Evolutionary conservation across 768 basidiomycete species (phyloP).

Genomic region (Fomitopsis serialis): DNA sequence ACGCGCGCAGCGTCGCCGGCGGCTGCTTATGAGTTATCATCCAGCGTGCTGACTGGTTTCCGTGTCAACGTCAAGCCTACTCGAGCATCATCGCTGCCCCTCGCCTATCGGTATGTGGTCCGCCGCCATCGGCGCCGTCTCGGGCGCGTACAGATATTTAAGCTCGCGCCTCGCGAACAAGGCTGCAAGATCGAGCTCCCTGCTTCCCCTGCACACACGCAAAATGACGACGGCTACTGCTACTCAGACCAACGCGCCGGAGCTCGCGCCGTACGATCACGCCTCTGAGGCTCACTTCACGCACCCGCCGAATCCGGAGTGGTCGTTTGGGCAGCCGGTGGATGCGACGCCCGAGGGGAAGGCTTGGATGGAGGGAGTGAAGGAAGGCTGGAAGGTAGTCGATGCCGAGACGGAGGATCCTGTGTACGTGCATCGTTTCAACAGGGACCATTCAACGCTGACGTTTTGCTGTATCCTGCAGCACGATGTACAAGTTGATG

Average conservation of each 20-base stretch:
- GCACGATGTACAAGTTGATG: constrained; percentile 28
- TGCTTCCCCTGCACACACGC: background rate
- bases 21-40: background rate
- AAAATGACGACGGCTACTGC: background rate
- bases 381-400: constrained; percentile 29
- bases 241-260: background rate
- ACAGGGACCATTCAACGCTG: too few relatives aligned
- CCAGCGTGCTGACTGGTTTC: background rate
- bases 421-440: constrained; percentile 13
- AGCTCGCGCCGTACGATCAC: constrained; percentile 22
- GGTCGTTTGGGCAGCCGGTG: constrained; percentile 25
- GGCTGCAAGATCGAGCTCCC: background rate
- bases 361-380: constrained; percentile 29
- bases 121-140: background rate
- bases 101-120: background rate
- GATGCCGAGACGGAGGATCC: constrained; percentile 25
- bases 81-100: too few relatives aligned
- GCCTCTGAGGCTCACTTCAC: constrained; percentile 18
- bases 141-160: background rate
- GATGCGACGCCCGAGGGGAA: constrained; percentile 23
- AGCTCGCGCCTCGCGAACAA: background rate
- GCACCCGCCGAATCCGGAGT: constrained; percentile 25
- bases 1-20: background rate
- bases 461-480: background rate
- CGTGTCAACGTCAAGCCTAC: too few relatives aligned